Base-by-base conservation (phyloP, 1,139 yeast genomes). In the Pichia sp. region DNA sequence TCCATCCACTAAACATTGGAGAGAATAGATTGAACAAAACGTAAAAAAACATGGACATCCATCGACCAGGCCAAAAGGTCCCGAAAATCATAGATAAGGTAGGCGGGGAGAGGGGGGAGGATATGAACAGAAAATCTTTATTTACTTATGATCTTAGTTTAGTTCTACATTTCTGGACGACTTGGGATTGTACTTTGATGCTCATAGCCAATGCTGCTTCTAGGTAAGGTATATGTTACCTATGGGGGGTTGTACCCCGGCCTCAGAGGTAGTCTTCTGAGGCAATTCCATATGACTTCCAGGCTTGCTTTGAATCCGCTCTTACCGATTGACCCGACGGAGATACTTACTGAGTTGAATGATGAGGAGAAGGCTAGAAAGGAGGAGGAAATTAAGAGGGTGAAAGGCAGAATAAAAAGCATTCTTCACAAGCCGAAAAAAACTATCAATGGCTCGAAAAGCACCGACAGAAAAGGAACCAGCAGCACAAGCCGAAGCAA, bases 261-360 rank as follows among this genome's bases (percentile, higher is more conserved):
- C n/a, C 8, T 31, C 31, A 31, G 41, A n/a, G 7, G 15, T 5
- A 10, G 16, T 4, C 7, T 8, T 13, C 3, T 40, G 2, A 40
- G 60, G 42, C 45, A 38, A 1, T 51, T 55, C n/a, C 48, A 46
- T 15, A 19, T 42, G 2, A 30, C 56, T 2, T 19, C 11, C 10
- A 16, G 26, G 2, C 2, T 7, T 10, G 43, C 52, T 8, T 53
- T 72, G 40, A 71, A 72, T 55, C 74, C 74, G 5, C 53, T 71
- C 5, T 40, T 69, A 1, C 72, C 72, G 1, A 56, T 71, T 16
- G 74, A 70, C 50, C 59, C 64, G 11, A 32, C 57, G 1, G 61
- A 59, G 59, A 61, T 38, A n/a, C 8, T 54, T 4, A 7, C 52
- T 1, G 49, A 48, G 10, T 15, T 51, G 6, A 55, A 56, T 4